Evolutionary conservation across 2,329 filamentous ascomycete species (phyloP).

Genomic region (Fusarium annulatum): DNA sequence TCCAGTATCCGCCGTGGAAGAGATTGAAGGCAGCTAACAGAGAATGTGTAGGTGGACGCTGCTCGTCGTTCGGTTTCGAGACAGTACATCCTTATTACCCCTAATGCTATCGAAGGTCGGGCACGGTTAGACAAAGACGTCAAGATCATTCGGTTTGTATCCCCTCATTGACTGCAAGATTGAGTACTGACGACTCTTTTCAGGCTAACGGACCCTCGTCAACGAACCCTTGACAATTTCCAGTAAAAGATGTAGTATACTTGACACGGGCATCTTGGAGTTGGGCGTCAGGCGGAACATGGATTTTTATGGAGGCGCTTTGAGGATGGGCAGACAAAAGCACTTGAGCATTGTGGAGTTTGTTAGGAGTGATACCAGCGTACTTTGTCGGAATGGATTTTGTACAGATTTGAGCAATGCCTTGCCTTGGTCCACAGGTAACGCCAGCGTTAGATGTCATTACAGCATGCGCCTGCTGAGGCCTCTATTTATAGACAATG

Average conservation of each 20-base stretch:
- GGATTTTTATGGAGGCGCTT: constrained; percentile 17
- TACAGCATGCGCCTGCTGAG: constrained; percentile 22
- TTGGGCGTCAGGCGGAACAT: constrained; percentile 10
- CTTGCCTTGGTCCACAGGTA: background rate
- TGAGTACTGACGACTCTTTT: constrained; percentile 39
- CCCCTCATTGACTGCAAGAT: background rate
- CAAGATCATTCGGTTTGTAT: constrained; percentile 75
- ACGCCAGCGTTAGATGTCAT: constrained; percentile 3
- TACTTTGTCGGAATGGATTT: constrained; percentile 10
- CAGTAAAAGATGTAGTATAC: constrained; percentile 10
- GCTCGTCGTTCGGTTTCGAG: constrained; percentile 88
- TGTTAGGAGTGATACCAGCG: constrained; percentile 18
- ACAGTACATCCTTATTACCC: constrained; percentile 97
- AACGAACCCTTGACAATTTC: constrained; percentile 56
- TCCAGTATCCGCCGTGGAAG: background rate
- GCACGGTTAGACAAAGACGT: constrained; percentile 74
- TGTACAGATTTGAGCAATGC: constrained; percentile 9
- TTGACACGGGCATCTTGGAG: constrained; percentile 13
- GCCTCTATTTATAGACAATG: constrained; percentile 28
- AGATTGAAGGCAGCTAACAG: background rate
- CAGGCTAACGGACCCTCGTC: constrained; percentile 70
- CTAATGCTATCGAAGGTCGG: constrained; percentile 79
- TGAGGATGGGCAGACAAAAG: constrained; percentile 10
- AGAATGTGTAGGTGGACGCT: constrained; percentile 72
- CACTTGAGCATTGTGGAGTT: constrained; percentile 18